A percentile compares a stretch with the other conserved stretches of the same genome.
Conservation (phyloP, 495 filamentous ascomycete species). For the Aspergillus asperescens region DNA sequence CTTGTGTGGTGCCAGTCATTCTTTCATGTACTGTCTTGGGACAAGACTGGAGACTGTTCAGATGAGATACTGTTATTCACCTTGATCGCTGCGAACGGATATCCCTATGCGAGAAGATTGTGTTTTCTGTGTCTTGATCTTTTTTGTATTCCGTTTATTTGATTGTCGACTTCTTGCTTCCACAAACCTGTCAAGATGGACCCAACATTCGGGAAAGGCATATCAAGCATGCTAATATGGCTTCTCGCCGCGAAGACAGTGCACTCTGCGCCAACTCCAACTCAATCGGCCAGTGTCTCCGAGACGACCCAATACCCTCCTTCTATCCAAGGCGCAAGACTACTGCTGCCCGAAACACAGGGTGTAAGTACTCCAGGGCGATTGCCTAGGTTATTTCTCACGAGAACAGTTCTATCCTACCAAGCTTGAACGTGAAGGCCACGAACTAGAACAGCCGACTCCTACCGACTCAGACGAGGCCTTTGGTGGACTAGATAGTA, state of each 20-base stretch:
- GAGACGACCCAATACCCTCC: conserved; percentile 37
- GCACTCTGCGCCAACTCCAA: conserved; percentile 22
- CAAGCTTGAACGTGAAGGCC: conserved; percentile 39
- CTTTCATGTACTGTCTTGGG: neutral
- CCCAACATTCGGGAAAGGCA: conserved; percentile 16
- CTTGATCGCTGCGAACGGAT: neutral
- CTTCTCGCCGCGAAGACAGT: conserved; percentile 29
- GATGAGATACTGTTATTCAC: neutral
- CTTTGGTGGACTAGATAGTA: conserved; percentile 12
- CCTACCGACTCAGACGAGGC: conserved; percentile 23
- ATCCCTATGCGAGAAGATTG: neutral
- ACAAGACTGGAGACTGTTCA: neutral
- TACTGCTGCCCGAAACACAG: conserved; percentile 23
- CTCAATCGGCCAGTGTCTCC: conserved; percentile 21
- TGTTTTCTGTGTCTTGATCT: neutral
- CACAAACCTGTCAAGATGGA: conserved; percentile 17
- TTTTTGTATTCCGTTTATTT: neutral
- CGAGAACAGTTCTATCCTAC: conserved; percentile 34
- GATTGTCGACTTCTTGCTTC: neutral
- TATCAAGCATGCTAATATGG: conserved; percentile 34
- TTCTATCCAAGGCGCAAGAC: conserved; percentile 19
- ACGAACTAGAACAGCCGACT: conserved; percentile 27
- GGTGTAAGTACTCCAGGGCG: conserved; percentile 26
- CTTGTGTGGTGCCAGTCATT: neutral
- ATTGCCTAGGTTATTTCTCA: neutral